Base-by-base conservation (phyloP, 176 grass and related monocot species). In the Poa annua region DNA sequence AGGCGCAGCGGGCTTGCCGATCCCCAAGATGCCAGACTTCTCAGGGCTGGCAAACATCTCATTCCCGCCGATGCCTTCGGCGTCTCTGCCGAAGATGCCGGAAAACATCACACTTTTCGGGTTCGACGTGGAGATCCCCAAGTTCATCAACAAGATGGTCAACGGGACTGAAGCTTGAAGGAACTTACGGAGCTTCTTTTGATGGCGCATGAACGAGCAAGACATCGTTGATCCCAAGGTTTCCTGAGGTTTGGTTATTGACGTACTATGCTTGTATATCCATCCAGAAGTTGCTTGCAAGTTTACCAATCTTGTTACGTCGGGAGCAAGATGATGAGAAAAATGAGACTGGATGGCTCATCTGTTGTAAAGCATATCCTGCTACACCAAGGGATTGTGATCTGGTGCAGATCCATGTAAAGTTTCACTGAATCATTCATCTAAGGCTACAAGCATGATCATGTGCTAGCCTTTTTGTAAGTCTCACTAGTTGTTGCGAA, bases 11-110 rank as follows among this genome's bases (percentile, higher is more conserved):
- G 69, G 38, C 5, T 47, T 89, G 13, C 88, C 87, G 14, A 48
- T 90, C 15, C 84, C 88, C 15, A 90, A 90, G 48, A 79, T 90
- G 79, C 88, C 84, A 5, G 88, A 90, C 10, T 86, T 90, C 21
- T 86, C 88, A 0, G 80, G 84, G 7, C 66, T 90, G 7, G 67
- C 89, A 0, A 38, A 77, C 78, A 22, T 85, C 6, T 84, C 89
- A 16, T 78, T 91, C 71, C 89, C 89, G 11, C 71, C 89, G 2
- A 85, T 91, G 85, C 85, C 82, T n/a, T 77, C 81, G 10, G 71
- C 82, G 8, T 74, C 85, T 62, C 84, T 91, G 63, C 86, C 89
- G 39, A 2, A 71, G 73, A 76, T 91, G 82, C 89, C 89, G 3
- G 34, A 45, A 8, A 74, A 85, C 77, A 42, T 91, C 45, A 50